phyloP scores from a whole-genome alignment of 331 rosid genomes.

The Rhamnella rubrinervis region DNA sequence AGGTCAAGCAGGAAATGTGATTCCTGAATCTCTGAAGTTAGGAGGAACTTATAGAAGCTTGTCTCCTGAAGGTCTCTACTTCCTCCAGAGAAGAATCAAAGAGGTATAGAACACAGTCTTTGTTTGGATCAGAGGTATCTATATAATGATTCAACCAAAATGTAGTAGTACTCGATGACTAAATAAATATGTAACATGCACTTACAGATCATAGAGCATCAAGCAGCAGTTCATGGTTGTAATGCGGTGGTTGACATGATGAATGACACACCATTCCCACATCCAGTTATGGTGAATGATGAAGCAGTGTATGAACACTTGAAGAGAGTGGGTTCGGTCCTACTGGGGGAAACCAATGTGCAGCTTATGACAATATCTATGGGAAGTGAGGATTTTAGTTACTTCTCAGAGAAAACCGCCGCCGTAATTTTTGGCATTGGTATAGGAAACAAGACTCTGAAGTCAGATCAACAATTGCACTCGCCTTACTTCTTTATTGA shows the following conservation, averaged over 20 bases:
- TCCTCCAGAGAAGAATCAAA: slow-evolving; percentile 37
- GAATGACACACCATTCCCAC: slow-evolving; percentile 31
- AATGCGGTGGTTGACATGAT: slow-evolving; percentile 33
- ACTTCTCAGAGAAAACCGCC: slow-evolving; percentile 34
- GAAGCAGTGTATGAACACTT: slow-evolving; percentile 32
- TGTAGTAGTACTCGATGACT: neutral
- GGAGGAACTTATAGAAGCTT: slow-evolving; percentile 47
- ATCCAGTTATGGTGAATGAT: slow-evolving; percentile 36
- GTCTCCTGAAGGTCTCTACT: slow-evolving; percentile 31
- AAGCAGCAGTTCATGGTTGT: slow-evolving; percentile 35
- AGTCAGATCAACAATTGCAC: slow-evolving; percentile 27
- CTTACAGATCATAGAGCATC: slow-evolving; percentile 34
- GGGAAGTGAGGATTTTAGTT: slow-evolving; percentile 48
- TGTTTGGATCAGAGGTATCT: neutral
- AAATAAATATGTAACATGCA: neutral
- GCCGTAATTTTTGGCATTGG: slow-evolving; percentile 35
- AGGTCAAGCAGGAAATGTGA: slow-evolving; percentile 31
- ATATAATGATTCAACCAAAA: neutral
- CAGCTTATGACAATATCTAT: slow-evolving; percentile 35
- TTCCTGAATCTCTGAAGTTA: slow-evolving; percentile 28
- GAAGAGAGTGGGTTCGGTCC: slow-evolving; percentile 29
- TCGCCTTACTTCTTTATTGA: slow-evolving; percentile 41
- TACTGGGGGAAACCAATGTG: slow-evolving; percentile 37
- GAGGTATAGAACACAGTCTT: slow-evolving; percentile 19
- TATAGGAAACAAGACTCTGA: slow-evolving; percentile 27